phyloP scores from a whole-genome alignment of 2,329 filamentous ascomycete genomes.

The Bipolaris gigantea region DNA sequence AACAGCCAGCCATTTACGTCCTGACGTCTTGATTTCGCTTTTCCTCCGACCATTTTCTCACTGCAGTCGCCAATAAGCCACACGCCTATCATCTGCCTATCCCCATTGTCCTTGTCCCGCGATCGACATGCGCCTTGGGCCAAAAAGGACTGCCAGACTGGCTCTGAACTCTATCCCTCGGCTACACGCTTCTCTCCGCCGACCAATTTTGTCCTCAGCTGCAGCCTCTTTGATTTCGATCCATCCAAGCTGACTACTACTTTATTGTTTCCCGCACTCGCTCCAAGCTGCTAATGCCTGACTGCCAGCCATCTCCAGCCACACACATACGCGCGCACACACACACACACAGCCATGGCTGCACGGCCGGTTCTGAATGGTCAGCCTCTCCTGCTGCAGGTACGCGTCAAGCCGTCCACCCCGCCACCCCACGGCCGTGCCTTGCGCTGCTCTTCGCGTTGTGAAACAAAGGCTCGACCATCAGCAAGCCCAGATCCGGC shows the following conservation, averaged over 20 bases:
- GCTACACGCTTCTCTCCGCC: background rate
- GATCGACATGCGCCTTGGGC: background rate
- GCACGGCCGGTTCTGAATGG: background rate
- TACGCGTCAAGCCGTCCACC: constrained; percentile 30
- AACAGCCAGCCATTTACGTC: no score
- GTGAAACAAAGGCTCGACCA: constrained; percentile 26
- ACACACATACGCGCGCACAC: no score
- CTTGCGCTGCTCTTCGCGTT: constrained; percentile 20
- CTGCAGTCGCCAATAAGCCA: constrained; percentile 12
- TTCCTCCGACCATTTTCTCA: background rate
- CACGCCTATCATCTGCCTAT: background rate
- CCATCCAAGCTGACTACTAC: no score
- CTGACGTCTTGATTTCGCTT: background rate
- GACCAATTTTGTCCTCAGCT: background rate
- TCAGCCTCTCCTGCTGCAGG: constrained; percentile 31
- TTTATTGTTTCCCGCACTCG: no score
- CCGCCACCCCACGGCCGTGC: constrained; percentile 23
- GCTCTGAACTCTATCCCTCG: constrained; percentile 14
- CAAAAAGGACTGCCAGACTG: constrained; percentile 1
- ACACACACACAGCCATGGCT: no score
- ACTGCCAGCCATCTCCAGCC: no score
- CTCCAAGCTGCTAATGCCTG: no score
- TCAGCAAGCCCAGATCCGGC: constrained; percentile 32
- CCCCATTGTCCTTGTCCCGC: background rate
- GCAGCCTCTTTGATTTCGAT: no score